Evolutionary conservation across 2,329 filamentous ascomycete species (phyloP).

Genomic region (Aureobasidium sp.): DNA sequence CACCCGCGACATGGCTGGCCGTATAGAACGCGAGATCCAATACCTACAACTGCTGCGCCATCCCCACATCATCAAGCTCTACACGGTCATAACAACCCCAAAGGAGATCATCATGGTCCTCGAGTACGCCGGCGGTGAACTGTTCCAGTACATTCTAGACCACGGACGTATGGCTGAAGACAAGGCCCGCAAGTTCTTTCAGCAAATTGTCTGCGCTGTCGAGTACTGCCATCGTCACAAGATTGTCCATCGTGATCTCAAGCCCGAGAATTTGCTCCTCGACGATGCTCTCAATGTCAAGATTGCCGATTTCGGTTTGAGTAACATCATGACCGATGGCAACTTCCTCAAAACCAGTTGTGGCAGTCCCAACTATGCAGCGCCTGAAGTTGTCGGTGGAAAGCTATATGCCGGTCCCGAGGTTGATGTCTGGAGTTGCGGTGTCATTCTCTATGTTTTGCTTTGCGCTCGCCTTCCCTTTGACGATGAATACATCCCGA

Average conservation of each 20-base stretch:
- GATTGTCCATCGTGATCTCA: constrained; percentile 97
- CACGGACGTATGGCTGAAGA: constrained; percentile 92
- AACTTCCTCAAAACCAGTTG: constrained; percentile 99
- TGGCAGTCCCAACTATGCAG: constrained; percentile 98
- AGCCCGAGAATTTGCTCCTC: constrained; percentile 95
- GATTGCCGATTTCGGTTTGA: constrained; percentile 98
- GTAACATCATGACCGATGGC: constrained; percentile 99
- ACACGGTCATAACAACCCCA: constrained; percentile 94
- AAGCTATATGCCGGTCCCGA: constrained; percentile 98
- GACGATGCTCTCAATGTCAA: constrained; percentile 98
- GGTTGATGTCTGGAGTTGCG: constrained; percentile 96
- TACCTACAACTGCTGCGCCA: constrained; percentile 96
- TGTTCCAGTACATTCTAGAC: constrained; percentile 98
- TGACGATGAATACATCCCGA: constrained; percentile 98
- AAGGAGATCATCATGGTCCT: constrained; percentile 99
- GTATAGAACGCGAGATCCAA: constrained; percentile 98
- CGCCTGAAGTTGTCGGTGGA: constrained; percentile 96
- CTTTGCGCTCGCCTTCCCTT: constrained; percentile 83
- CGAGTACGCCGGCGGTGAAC: constrained; percentile 95
- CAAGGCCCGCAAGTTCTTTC: constrained; percentile 97
- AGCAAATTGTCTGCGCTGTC: constrained; percentile 98
- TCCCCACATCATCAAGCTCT: constrained; percentile 99
- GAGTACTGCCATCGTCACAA: constrained; percentile 99
- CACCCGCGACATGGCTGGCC: constrained; percentile 96
- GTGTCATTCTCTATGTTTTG: constrained; percentile 72